A percentile compares a stretch with the other conserved stretches of the same genome.
Evolutionary conservation across 768 basidiomycete species (phyloP).

Genomic region (Suillus subalutaceus): DNA sequence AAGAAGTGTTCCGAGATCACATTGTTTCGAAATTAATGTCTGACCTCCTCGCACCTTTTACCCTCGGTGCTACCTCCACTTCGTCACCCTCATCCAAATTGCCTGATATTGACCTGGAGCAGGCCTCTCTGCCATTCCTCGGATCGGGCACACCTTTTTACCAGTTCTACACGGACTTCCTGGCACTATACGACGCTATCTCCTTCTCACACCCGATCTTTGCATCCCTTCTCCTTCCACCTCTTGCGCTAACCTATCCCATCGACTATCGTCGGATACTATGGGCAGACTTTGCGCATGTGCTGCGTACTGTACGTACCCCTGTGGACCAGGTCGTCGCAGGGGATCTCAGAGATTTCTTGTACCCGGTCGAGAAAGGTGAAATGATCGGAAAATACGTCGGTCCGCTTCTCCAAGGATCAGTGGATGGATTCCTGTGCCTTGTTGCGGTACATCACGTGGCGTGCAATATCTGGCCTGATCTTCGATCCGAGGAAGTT

Average conservation of each 20-base stretch:
- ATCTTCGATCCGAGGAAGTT: slow-evolving; percentile 40
- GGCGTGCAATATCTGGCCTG: slow-evolving; percentile 74
- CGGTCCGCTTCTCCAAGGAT: slow-evolving; percentile 48
- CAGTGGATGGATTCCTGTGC: slow-evolving; percentile 60
- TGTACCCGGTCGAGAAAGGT: slow-evolving; percentile 70
- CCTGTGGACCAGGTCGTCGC: slow-evolving; percentile 55
- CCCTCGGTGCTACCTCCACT: slow-evolving; percentile 11
- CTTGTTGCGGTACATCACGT: slow-evolving; percentile 80
- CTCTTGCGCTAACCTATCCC: slow-evolving; percentile 75
- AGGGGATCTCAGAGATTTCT: slow-evolving; percentile 56
- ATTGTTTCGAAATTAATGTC: slow-evolving; percentile 62
- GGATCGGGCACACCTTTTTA: slow-evolving; percentile 78
- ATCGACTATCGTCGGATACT: slow-evolving; percentile 82
- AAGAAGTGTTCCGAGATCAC: slow-evolving; percentile 82
- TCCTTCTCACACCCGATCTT: slow-evolving; percentile 86
- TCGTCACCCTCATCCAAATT: not conserved
- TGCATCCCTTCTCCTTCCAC: slow-evolving; percentile 71
- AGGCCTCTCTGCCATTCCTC: slow-evolving; percentile 59
- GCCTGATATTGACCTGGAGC: slow-evolving; percentile 44
- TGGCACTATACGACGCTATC: slow-evolving; percentile 87
- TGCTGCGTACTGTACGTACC: slow-evolving; percentile 58
- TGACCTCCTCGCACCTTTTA: slow-evolving; percentile 62
- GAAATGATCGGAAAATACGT: slow-evolving; percentile 69
- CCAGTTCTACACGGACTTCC: slow-evolving; percentile 91
- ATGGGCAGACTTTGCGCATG: slow-evolving; percentile 78